Base-by-base conservation (phyloP, 148 eudicot species). In the Nyssa sinensis region DNA sequence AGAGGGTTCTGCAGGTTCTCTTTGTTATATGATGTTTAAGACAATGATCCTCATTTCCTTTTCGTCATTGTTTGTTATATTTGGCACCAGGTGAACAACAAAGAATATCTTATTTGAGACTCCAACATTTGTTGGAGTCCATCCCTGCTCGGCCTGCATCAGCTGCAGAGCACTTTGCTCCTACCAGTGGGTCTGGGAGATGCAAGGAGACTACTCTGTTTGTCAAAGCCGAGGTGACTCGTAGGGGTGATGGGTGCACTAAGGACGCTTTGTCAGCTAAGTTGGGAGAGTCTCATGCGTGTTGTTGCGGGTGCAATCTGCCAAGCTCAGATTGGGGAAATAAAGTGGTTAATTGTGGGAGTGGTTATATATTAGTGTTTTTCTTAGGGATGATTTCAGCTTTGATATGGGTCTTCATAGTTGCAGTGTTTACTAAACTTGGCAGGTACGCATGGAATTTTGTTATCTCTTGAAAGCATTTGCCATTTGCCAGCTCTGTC, bases 141-240 rank as follows among this genome's bases (percentile, higher is more conserved):
- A 44, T 37, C 30, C 57, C 75, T 49, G n/a, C 67, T 59, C 60
- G 25, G 37, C 44, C 72, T 28, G 69, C 64, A 16, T 55, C 69
- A 72, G 83, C 74, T 76, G 77, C 69, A 31, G 66, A 44, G 67
- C 49, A 16, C 30, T 27, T 25, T 67, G 73, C 68, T 76, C 62
- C 19, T 62, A 28, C 68, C 19, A 29, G 14, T 30, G n/a, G 33
- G 3, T 2, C 35, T 30, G 8, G 30, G 66, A 65, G 47, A 34
- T 33, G 10, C 27, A 33, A 65, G 68, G 49, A 35, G 23, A 19
- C 41, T n/a, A 33, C 4, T 65, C 7, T 23, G 27, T 30, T 31
- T 69, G 72, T 69, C 78, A 81, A 81, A 78, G 84, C 84, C 44
- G 84, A 81, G 84, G 84, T 81, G 84, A 77, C 80, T 66, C 65